Percentiles rank a stretch among this genome's conserved stretches.
phyloP scores from a whole-genome alignment of 495 filamentous ascomycete species.

The Tuber brumale region DNA sequence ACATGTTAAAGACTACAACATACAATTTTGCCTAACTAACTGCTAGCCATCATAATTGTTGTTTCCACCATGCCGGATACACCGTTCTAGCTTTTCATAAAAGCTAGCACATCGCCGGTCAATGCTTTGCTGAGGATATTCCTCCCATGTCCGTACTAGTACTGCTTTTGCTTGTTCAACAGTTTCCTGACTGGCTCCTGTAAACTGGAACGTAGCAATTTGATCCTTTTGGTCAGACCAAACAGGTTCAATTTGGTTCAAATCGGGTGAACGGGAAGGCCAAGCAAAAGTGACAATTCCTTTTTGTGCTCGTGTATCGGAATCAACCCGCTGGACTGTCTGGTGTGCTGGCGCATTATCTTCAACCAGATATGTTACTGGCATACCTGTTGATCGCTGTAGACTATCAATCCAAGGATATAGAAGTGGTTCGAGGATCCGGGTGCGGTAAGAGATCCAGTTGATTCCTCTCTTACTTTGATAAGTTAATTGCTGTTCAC shows the following conservation, averaged over 20 bases:
- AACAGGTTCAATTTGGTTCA: constrained; percentile 2
- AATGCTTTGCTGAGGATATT: neutral
- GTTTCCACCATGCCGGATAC: neutral
- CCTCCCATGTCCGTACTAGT: neutral
- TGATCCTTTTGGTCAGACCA: constrained; percentile 5
- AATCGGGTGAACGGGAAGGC: neutral
- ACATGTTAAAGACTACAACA: no score
- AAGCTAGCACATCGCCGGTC: neutral
- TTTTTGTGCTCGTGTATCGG: neutral
- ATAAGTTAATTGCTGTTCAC: neutral
- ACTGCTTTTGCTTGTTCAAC: neutral
- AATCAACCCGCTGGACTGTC: neutral
- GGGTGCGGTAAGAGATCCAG: neutral
- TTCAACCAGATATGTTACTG: constrained; percentile 2
- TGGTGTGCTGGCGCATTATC: constrained; percentile 4
- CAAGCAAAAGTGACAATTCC: constrained; percentile 2
- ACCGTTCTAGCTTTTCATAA: neutral
- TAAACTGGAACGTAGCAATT: constrained; percentile 6
- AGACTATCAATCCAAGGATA: constrained; percentile 4
- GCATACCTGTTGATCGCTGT: neutral
- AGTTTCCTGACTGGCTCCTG: neutral
- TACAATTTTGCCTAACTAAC: no score
- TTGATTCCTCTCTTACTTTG: neutral
- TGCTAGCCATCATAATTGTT: constrained; percentile 12
- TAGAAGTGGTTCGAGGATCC: neutral